Evolutionary conservation across 2,329 filamentous ascomycete species (phyloP).

Genomic region (Penicillium sp.): DNA sequence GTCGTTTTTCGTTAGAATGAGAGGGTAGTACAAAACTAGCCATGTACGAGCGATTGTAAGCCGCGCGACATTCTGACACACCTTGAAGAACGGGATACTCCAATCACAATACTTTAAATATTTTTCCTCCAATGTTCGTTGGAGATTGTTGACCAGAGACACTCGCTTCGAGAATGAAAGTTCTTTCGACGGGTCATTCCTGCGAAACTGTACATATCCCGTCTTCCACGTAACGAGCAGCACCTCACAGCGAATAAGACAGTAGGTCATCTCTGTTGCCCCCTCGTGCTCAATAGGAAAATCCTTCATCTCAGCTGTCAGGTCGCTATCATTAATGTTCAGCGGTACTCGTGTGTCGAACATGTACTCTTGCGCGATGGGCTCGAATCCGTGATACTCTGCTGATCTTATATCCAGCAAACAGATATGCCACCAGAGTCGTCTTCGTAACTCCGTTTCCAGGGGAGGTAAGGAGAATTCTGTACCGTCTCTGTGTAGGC

Average conservation of each 20-base stretch:
- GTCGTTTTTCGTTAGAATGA: not conserved
- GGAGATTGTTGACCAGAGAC: constrained; percentile 11
- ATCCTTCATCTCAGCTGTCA: constrained; percentile 47
- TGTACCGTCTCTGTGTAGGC: constrained; percentile 44
- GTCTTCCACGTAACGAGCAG: constrained; percentile 38
- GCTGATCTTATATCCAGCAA: constrained; percentile 47
- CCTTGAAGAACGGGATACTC: constrained; percentile 6
- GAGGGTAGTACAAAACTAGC: constrained; percentile 18
- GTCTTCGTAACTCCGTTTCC: constrained; percentile 50
- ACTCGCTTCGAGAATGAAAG: not conserved
- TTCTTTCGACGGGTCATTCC: not conserved
- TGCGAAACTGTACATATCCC: constrained; percentile 18
- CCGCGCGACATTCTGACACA: constrained; percentile 11
- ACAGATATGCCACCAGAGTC: constrained; percentile 51
- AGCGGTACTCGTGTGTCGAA: constrained; percentile 48
- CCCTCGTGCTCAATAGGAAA: constrained; percentile 47
- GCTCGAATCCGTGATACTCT: constrained; percentile 49
- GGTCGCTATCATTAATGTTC: constrained; percentile 53
- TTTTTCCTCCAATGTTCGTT: constrained; percentile 11
- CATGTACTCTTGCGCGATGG: constrained; percentile 36
- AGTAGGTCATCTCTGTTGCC: constrained; percentile 53
- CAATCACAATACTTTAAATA: constrained; percentile 21
- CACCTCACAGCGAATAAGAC: constrained; percentile 53
- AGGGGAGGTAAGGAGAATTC: constrained; percentile 45
- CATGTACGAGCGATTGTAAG: constrained; percentile 19